phyloP scores from a whole-genome alignment of 192 early-diverging fungal genomes.

The Backusella liffmaniae region DNA sequence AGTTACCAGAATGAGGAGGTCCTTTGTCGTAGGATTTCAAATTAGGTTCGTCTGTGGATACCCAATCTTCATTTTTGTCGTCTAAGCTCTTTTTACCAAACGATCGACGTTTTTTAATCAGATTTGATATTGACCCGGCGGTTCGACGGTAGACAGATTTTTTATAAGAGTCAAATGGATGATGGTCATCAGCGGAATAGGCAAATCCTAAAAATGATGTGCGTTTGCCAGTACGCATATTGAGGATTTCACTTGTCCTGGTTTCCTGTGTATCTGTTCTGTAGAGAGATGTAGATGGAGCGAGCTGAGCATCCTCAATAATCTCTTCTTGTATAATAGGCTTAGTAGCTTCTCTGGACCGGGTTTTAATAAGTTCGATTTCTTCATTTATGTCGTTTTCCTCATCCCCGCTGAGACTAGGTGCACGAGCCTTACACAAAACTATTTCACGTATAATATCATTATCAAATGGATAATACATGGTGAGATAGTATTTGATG shows the following conservation, averaged over 20 bases:
- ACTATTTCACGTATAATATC: conserved; percentile 87
- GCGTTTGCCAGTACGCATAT: conserved; percentile 40
- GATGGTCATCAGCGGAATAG: conserved; percentile 40
- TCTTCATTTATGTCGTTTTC: conserved; percentile 17
- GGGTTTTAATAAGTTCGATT: background rate
- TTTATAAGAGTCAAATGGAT: conserved; percentile 37
- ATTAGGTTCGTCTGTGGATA: conserved; percentile 12
- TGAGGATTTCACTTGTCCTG: conserved; percentile 28
- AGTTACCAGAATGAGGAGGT: background rate
- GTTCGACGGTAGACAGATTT: conserved; percentile 35
- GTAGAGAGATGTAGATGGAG: background rate
- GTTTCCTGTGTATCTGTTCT: conserved; percentile 3
- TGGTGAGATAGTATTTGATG: conserved; percentile 64
- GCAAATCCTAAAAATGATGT: conserved; percentile 46
- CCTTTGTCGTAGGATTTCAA: conserved; percentile 20
- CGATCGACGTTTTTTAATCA: background rate
- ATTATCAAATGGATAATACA: conserved; percentile 75
- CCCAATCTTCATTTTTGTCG: conserved; percentile 11
- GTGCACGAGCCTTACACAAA: conserved; percentile 6
- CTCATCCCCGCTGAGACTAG: conserved; percentile 10
- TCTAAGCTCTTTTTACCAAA: background rate
- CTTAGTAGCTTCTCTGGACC: background rate
- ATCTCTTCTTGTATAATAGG: background rate
- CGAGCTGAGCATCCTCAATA: background rate
- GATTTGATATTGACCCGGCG: background rate